Conservation (phyloP, 2,329 filamentous ascomycete species). For the Calcarisporium arbuscula region DNA sequence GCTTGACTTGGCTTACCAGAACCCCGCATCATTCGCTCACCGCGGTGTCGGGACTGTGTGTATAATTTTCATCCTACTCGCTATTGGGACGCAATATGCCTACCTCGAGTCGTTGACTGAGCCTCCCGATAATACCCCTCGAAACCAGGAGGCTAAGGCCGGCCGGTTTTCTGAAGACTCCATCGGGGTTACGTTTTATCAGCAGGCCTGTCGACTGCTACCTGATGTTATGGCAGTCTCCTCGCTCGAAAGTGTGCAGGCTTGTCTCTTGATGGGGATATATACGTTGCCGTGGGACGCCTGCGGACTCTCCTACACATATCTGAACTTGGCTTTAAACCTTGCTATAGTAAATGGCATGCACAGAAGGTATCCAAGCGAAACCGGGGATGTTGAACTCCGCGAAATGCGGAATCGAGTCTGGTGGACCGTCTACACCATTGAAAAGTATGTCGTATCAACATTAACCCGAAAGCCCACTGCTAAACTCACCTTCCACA, state of each 20-base stretch:
- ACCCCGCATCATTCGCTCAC: slow-evolving; percentile 28
- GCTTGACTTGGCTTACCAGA: slow-evolving; percentile 35
- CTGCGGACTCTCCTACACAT: slow-evolving; percentile 50
- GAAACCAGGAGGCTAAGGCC: slow-evolving; percentile 11
- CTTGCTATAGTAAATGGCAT: slow-evolving; percentile 55
- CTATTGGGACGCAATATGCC: slow-evolving; percentile 45
- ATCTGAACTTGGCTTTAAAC: slow-evolving; percentile 48
- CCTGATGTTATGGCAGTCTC: slow-evolving; percentile 51
- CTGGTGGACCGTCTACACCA: slow-evolving; percentile 52
- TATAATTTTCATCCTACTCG: slow-evolving; percentile 40
- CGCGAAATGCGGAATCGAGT: slow-evolving; percentile 48
- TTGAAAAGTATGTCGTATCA: slow-evolving; percentile 42
- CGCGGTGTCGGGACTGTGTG: slow-evolving; percentile 36
- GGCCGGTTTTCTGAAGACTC: slow-evolving; percentile 41
- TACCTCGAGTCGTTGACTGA: slow-evolving; percentile 32
- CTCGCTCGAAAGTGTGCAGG: slow-evolving; percentile 52
- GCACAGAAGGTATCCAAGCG: slow-evolving; percentile 45
- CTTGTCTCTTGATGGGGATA: slow-evolving; percentile 48
- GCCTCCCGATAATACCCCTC: slow-evolving; percentile 11
- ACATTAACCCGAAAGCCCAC: no score
- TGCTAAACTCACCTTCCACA: no score
- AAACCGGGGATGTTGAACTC: slow-evolving; percentile 39
- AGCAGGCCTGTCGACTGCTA: slow-evolving; percentile 46
- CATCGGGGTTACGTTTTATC: slow-evolving; percentile 50
- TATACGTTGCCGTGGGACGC: slow-evolving; percentile 51